A percentile compares a stretch with the other conserved stretches of the same genome.
These are phyloP conservation scores for Macrolepiota dolichaula DNA, from an alignment of 768 basidiomycete genomes.

Conservation along the genomic window DNA sequence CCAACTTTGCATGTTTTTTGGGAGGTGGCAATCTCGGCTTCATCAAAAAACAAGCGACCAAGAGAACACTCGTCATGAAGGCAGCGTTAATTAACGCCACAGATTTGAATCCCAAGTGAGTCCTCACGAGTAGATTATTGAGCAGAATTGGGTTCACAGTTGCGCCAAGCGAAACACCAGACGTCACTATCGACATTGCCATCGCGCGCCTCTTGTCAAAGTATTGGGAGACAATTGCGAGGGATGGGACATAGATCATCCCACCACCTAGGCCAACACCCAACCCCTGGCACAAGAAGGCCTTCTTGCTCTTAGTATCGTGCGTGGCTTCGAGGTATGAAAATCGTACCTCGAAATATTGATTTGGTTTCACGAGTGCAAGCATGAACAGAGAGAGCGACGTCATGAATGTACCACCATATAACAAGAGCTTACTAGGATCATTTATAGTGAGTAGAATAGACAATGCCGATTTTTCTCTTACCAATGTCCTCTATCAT, in stretches of 20 bases:
- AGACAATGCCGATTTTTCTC: slow-evolving; percentile 20
- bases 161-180: slow-evolving; percentile 17
- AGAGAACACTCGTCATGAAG: slow-evolving; percentile 7
- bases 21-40: slow-evolving; percentile 23
- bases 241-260: slow-evolving; percentile 34
- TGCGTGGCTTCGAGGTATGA: background rate
- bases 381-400: slow-evolving; percentile 42
- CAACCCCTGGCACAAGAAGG: slow-evolving; percentile 41
- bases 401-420: slow-evolving; percentile 30
- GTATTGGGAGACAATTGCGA: slow-evolving; percentile 38
- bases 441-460: background rate
- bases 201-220: slow-evolving; percentile 35
- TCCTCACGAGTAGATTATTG: slow-evolving; percentile 35
- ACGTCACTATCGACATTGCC: slow-evolving; percentile 32
- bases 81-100: slow-evolving; percentile 11
- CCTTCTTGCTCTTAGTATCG: slow-evolving; percentile 15
- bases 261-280: slow-evolving; percentile 41
- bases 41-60: slow-evolving; percentile 26
- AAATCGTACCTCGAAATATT: slow-evolving; percentile 37
- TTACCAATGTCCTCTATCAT: slow-evolving; percentile 47
- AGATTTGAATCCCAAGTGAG: slow-evolving; percentile 24
- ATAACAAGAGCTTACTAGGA: slow-evolving; percentile 26
- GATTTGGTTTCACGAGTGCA: slow-evolving; percentile 37
- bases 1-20: slow-evolving; percentile 15
- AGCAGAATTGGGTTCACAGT: slow-evolving; percentile 45